Conservation (phyloP, 2,329 filamentous ascomycete genomes). For the Raffaelea ambrosiae region DNA sequence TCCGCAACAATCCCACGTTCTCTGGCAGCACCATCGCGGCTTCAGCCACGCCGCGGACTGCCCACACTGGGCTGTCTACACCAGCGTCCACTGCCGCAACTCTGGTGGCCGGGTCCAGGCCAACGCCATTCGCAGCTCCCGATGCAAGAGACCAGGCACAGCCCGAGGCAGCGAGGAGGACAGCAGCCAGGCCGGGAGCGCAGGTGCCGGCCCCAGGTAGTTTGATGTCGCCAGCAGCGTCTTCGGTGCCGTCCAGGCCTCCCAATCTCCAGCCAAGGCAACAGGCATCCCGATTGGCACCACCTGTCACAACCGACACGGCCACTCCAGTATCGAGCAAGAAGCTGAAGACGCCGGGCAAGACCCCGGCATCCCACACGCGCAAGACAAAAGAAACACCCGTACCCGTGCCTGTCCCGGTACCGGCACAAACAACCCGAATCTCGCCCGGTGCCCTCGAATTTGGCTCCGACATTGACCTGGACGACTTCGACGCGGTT, state of each 20-base stretch:
- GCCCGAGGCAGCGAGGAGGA: background rate
- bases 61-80: background rate
- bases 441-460: constrained; percentile 17
- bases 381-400: constrained; percentile 15
- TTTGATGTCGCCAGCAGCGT: too few species aligned
- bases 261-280: constrained; percentile 18
- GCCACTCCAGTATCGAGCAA: background rate
- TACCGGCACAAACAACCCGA: too few species aligned
- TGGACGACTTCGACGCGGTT: constrained; percentile 18
- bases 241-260: background rate
- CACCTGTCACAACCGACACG: background rate
- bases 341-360: constrained; percentile 1
- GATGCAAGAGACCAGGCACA: background rate
- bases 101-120: background rate
- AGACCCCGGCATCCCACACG: constrained; percentile 1
- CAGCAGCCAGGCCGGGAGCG: background rate
- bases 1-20: constrained; percentile 1
- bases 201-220: background rate
- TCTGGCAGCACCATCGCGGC: constrained; percentile 1
- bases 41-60: background rate
- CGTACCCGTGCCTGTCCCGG: too few species aligned
- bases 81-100: constrained; percentile 6
- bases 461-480: constrained; percentile 17
- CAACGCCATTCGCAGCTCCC: background rate
- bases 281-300: constrained; percentile 23